Percentiles rank a stretch among this genome's conserved stretches.
These are phyloP conservation scores for Phlebiopsis flavidoalba DNA, from an alignment of 768 basidiomycete genomes.

Conservation along the genomic window DNA sequence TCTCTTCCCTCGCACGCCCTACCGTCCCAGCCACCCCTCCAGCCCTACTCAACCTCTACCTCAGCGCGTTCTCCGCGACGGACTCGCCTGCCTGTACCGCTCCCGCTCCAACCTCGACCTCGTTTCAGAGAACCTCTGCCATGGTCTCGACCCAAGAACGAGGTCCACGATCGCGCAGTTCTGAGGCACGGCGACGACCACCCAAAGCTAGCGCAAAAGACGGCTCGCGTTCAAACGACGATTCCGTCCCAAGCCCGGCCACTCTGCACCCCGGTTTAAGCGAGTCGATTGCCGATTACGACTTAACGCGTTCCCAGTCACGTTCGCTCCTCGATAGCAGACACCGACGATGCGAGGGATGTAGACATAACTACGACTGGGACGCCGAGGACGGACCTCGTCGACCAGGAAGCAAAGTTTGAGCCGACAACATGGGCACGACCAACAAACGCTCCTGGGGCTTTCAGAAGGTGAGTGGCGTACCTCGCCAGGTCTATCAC, in stretches of 20 bases:
- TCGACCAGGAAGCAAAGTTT: constrained; percentile 64
- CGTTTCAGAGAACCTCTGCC: constrained; percentile 11
- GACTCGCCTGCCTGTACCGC: constrained; percentile 20
- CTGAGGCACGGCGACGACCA: constrained; percentile 15
- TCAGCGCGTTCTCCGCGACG: constrained; percentile 19
- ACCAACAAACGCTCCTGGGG: constrained; percentile 44
- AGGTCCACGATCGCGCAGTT: constrained; percentile 18
- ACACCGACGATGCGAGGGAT: constrained; percentile 45
- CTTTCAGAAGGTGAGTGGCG: constrained; percentile 42
- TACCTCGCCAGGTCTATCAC: not conserved
- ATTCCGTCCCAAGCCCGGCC: constrained; percentile 27
- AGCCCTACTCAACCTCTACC: constrained; percentile 28
- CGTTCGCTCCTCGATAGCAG: constrained; percentile 40
- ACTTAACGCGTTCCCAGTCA: constrained; percentile 19
- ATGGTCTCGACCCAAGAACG: constrained; percentile 17
- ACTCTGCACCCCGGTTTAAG: constrained; percentile 8
- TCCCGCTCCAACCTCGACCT: constrained; percentile 20
- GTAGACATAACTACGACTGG: constrained; percentile 70
- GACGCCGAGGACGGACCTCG: constrained; percentile 73
- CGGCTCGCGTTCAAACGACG: constrained; percentile 53
- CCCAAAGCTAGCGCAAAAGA: constrained; percentile 27
- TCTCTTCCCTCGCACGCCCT: constrained; percentile 34
- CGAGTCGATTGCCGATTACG: constrained; percentile 9
- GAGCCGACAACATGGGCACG: constrained; percentile 53
- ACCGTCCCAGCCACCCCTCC: constrained; percentile 30